These are phyloP conservation scores for Marasmius oreades DNA, from an alignment of 1,284 basidiomycete species.

Conservation along the genomic window DNA sequence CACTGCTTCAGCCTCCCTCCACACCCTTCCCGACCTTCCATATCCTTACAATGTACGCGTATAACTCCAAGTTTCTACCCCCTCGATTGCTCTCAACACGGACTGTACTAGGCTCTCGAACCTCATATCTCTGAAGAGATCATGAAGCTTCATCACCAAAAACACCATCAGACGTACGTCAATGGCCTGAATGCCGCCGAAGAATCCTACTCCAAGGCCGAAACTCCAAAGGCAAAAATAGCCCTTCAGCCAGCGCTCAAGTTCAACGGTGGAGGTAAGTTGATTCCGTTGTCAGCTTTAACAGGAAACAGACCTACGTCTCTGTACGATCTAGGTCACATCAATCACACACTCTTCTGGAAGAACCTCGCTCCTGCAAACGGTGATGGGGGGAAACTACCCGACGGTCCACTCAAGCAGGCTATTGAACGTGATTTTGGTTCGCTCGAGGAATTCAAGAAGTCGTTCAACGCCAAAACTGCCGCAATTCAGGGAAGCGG, in stretches of 20 bases:
- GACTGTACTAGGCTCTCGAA: conserved; percentile 55
- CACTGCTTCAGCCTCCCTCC: conserved; percentile 37
- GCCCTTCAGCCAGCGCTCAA: conserved; percentile 55
- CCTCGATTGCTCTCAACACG: conserved; percentile 10
- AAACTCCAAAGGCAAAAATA: conserved; percentile 78
- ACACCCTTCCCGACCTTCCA: conserved; percentile 84
- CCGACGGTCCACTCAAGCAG: conserved; percentile 73
- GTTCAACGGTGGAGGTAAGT: conserved; percentile 61
- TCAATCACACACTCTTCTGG: conserved; percentile 97
- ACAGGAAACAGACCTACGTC: neutral
- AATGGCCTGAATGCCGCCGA: conserved; percentile 91
- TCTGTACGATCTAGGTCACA: conserved; percentile 53
- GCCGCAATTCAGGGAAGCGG: conserved; percentile 95
- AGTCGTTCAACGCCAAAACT: conserved; percentile 82
- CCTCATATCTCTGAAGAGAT: conserved; percentile 78
- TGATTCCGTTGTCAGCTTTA: neutral
- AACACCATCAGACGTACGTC: conserved; percentile 95
- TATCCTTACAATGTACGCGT: conserved; percentile 84
- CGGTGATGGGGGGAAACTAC: conserved; percentile 63
- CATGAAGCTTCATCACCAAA: conserved; percentile 93
- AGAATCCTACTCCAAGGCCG: conserved; percentile 69
- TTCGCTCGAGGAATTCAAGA: conserved; percentile 80
- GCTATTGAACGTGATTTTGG: conserved; percentile 87
- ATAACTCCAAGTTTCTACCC: neutral
- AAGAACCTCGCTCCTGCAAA: conserved; percentile 81